Base-by-base conservation (phyloP, 208 protist species). In the Crithidia brevicula region DNA sequence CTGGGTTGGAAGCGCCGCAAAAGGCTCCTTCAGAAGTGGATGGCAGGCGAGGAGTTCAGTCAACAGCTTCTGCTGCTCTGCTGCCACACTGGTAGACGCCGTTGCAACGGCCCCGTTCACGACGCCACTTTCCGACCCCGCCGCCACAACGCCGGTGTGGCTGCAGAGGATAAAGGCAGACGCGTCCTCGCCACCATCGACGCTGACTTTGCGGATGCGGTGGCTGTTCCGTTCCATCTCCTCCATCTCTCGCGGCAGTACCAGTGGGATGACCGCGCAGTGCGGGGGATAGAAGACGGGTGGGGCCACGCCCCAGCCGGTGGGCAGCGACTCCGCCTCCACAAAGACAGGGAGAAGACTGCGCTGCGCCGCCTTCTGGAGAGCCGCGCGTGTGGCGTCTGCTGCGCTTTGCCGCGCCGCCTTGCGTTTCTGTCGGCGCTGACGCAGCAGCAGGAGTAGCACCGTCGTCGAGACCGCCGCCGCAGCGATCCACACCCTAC, bases 281-380 rank as follows among this genome's bases (percentile, higher is more conserved):
- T 69, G 30, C 16, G 77, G 81, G 20, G 81, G 72, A 52, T 85
- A 78, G 72, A 83, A 84, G 22, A 90, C 64, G 0, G 75, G 74
- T 28, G 79, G 77, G 16, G 77, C 77, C 16, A 82, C 74, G 3
- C 74, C 51, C 81, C 77, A 84, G 15, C 81, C 74, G 1, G 22
- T 28, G 0, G 78, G 46, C 36, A 90, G 79, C 53, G 43, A 47
- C 18, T 64, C 47, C 0, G 66, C 46, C n/a, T 67, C 59, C 2
- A 89, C 73, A 36, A 79, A 67, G 22, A 86, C 54, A 0, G 77
- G 65, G 9, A 71, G 47, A 5, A 63, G 11, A 30, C 42, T 60
- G 5, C 45, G 18, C 8, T 53, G 59, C 27, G 54, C 10, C 6
- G 58, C 34, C 43, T 46, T 23, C 0, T 10, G 27, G 16, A 74